Percentiles rank a stretch among this genome's conserved stretches.
Evolutionary conservation across 768 basidiomycete species (phyloP).

Genomic region (Pleurotus ostreatus): DNA sequence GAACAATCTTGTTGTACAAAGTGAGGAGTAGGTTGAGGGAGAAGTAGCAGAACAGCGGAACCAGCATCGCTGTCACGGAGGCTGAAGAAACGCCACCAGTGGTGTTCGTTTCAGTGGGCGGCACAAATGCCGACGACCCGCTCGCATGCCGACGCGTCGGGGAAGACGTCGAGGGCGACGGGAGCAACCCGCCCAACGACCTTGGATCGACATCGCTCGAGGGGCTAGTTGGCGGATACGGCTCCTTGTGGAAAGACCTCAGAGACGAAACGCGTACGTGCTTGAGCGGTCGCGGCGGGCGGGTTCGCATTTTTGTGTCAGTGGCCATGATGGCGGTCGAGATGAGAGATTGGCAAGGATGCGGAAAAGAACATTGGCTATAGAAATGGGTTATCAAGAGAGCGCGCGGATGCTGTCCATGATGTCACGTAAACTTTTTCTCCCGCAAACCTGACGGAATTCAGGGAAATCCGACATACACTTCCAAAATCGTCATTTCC

Average conservation of each 20-base stretch:
- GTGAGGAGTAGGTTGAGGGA: constrained; percentile 88
- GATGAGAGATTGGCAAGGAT: not conserved
- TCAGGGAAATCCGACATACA: too few species aligned
- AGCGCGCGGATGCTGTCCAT: too few species aligned
- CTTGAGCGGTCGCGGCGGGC: constrained; percentile 2
- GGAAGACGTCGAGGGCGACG: constrained; percentile 1
- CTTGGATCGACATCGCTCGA: not conserved
- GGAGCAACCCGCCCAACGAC: constrained; percentile 2
- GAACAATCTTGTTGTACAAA: constrained; percentile 91
- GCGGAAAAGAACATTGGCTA: too few species aligned
- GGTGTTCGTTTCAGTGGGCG: constrained; percentile 11
- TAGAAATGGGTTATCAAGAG: too few species aligned
- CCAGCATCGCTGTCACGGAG: constrained; percentile 40
- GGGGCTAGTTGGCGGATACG: constrained; percentile 1
- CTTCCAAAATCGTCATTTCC: too few species aligned
- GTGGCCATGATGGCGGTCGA: not conserved
- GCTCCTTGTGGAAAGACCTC: constrained; percentile 7
- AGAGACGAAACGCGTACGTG: constrained; percentile 5
- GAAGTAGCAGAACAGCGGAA: constrained; percentile 75
- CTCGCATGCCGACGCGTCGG: not conserved
- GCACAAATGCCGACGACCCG: constrained; percentile 1
- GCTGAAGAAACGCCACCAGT: not conserved
- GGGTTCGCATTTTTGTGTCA: not conserved
- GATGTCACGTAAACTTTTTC: too few species aligned
- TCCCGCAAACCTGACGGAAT: too few species aligned